Percentiles rank a stretch among this genome's conserved stretches.
These are phyloP conservation scores for maize (Zea mays) DNA, from an alignment of 176 grass and related monocot genomes.

Conservation along the genomic window DNA sequence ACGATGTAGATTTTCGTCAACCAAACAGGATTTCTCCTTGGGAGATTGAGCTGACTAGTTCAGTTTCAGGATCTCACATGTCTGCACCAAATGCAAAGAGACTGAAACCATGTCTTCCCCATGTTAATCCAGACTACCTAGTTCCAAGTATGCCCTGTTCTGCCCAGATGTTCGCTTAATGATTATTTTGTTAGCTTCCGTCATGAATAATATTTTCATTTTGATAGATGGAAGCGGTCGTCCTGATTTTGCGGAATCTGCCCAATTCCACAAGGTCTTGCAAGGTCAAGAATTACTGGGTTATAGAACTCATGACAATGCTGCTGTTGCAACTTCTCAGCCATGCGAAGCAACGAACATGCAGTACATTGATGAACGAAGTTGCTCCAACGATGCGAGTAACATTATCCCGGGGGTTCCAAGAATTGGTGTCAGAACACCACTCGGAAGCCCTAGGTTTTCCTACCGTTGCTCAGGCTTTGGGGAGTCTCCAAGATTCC, in stretches of 20 bases:
- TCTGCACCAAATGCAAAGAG: conserved; percentile 56
- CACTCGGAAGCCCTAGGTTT: conserved; percentile 50
- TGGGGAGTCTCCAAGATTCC: conserved; percentile 84
- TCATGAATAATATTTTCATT: neutral
- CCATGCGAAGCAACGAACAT: conserved; percentile 48
- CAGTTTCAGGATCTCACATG: conserved; percentile 56
- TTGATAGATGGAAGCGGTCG: conserved; percentile 61
- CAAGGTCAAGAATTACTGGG: conserved; percentile 99
- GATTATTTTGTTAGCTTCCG: neutral
- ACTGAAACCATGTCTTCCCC: conserved; percentile 58
- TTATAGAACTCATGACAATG: conserved; percentile 54
- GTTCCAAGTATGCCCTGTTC: conserved; percentile 59
- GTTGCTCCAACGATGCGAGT: conserved; percentile 53
- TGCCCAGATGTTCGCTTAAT: neutral
- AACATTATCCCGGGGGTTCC: conserved; percentile 46
- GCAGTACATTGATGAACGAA: conserved; percentile 53
- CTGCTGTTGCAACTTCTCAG: conserved; percentile 59
- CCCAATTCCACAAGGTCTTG: conserved; percentile 98
- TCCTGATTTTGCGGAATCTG: conserved; percentile 68
- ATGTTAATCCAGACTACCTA: conserved; percentile 51
- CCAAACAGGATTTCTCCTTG: conserved; percentile 86
- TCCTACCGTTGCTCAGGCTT: conserved; percentile 75
- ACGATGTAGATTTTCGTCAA: conserved; percentile 47
- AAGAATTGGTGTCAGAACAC: conserved; percentile 50
- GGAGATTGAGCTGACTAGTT: conserved; percentile 79